phyloP scores from a whole-genome alignment of 805 yeast species.

The Teunomyces stri region DNA sequence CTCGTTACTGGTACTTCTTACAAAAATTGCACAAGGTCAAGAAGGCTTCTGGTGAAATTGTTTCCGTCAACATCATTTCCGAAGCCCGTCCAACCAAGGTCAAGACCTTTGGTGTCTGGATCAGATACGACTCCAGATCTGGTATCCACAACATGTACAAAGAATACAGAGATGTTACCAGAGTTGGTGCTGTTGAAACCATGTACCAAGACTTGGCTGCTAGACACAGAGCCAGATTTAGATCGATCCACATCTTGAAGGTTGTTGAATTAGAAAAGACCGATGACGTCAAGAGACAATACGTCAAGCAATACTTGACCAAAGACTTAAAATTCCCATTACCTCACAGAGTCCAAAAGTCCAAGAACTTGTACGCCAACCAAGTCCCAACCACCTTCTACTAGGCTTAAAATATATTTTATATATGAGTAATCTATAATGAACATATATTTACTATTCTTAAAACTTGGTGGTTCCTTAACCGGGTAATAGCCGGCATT shows the following conservation, averaged over 20 bases:
- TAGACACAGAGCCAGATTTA: constrained; percentile 99
- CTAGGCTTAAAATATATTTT: constrained; percentile 40
- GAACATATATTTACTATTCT: constrained; percentile 4
- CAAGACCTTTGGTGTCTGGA: constrained; percentile 99
- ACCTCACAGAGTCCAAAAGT: constrained; percentile 97
- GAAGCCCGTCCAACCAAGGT: constrained; percentile 99
- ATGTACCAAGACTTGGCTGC: constrained; percentile 99
- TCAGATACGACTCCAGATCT: constrained; percentile 99
- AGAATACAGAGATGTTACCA: constrained; percentile 99
- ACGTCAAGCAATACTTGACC: constrained; percentile 94
- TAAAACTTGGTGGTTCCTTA: no score
- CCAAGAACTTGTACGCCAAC: constrained; percentile 83
- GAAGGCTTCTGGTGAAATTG: constrained; percentile 99
- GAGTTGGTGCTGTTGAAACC: constrained; percentile 98
- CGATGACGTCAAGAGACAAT: constrained; percentile 98
- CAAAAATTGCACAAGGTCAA: constrained; percentile 99
- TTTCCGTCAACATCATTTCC: constrained; percentile 83
- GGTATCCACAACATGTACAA: constrained; percentile 99
- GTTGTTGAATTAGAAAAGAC: constrained; percentile 98
- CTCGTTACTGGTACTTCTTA: constrained; percentile 99
- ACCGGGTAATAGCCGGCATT: not conserved
- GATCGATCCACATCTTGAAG: constrained; percentile 98
- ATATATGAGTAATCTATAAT: constrained; percentile 9
- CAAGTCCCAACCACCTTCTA: constrained; percentile 97
- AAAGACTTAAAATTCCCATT: constrained; percentile 99